These are phyloP conservation scores for Suillus subalutaceus DNA, from an alignment of 768 basidiomycete species.

Conservation along the genomic window DNA sequence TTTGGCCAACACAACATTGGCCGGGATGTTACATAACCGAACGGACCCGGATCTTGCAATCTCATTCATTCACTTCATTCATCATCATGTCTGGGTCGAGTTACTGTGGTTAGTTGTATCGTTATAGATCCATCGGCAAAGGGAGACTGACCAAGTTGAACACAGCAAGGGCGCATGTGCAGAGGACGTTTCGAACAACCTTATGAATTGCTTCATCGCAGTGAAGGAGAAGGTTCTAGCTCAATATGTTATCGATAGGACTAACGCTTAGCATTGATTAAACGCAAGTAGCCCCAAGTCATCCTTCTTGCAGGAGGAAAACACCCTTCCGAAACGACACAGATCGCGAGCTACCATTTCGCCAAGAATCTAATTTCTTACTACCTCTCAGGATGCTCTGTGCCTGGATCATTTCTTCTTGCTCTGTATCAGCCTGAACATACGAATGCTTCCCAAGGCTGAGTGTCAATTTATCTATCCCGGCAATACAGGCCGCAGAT, in stretches of 20 bases:
- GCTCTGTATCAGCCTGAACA: conserved; percentile 52
- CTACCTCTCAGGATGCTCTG: conserved; percentile 80
- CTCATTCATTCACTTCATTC: background rate
- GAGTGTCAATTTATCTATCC: conserved; percentile 73
- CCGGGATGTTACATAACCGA: background rate
- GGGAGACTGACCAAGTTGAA: background rate
- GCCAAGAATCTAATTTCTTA: conserved; percentile 86
- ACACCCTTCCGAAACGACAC: conserved; percentile 78
- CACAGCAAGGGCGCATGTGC: background rate
- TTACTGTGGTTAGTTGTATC: background rate
- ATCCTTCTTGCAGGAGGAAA: conserved; percentile 66
- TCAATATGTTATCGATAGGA: background rate
- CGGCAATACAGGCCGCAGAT: conserved; percentile 69
- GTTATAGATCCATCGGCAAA: background rate
- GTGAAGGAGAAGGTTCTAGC: conserved; percentile 6
- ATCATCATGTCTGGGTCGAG: background rate
- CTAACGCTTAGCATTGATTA: background rate
- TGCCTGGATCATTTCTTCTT: conserved; percentile 72
- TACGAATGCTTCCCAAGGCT: conserved; percentile 47
- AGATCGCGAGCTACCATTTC: conserved; percentile 77
- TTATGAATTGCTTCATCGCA: conserved; percentile 1
- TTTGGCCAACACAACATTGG: background rate
- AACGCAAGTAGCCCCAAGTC: conserved; percentile 60
- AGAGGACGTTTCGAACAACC: conserved; percentile 7
- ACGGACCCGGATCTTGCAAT: background rate